Conservation (phyloP, 352 stramenopile genomes). For the Phytophthora pistaciae region DNA sequence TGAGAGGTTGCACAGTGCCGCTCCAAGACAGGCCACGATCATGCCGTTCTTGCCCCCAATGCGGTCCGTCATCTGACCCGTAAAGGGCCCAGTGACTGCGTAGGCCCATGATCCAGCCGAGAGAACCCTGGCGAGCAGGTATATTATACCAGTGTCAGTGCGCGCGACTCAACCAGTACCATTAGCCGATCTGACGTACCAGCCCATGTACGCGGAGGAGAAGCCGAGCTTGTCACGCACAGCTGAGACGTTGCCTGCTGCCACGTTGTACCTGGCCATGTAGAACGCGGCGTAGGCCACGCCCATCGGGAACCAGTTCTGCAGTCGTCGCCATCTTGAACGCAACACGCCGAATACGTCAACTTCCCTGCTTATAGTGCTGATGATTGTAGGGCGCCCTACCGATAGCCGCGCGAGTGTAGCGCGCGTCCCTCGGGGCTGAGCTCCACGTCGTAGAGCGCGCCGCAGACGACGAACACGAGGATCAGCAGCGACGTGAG, state of each 20-base stretch:
- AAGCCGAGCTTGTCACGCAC: slow-evolving; percentile 65
- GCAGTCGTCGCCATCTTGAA: slow-evolving; percentile 66
- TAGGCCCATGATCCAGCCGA: slow-evolving; percentile 81
- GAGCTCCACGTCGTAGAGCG: slow-evolving; percentile 70
- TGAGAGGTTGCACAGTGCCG: slow-evolving; percentile 57
- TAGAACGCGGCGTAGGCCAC: slow-evolving; percentile 82
- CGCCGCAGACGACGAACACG: slow-evolving; percentile 59
- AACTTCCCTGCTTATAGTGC: neutral
- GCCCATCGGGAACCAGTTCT: slow-evolving; percentile 85
- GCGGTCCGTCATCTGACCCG: slow-evolving; percentile 73
- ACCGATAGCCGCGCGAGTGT: slow-evolving; percentile 69
- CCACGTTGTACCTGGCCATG: slow-evolving; percentile 84
- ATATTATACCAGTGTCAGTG: neutral
- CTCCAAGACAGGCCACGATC: slow-evolving; percentile 64
- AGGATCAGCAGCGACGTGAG: slow-evolving; percentile 58
- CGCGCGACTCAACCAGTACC: neutral
- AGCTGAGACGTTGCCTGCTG: slow-evolving; percentile 70
- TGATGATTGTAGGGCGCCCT: neutral
- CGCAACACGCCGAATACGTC: slow-evolving; percentile 3
- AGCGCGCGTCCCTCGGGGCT: slow-evolving; percentile 59
- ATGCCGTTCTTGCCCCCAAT: slow-evolving; percentile 81
- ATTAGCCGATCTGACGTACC: slow-evolving; percentile 35
- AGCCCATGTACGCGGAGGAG: slow-evolving; percentile 79
- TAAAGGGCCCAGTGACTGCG: slow-evolving; percentile 67
- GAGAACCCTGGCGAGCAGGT: slow-evolving; percentile 48